Evolutionary conservation across 2,329 filamentous ascomycete genomes (phyloP).

Genomic region (Aspergillus versicolor): DNA sequence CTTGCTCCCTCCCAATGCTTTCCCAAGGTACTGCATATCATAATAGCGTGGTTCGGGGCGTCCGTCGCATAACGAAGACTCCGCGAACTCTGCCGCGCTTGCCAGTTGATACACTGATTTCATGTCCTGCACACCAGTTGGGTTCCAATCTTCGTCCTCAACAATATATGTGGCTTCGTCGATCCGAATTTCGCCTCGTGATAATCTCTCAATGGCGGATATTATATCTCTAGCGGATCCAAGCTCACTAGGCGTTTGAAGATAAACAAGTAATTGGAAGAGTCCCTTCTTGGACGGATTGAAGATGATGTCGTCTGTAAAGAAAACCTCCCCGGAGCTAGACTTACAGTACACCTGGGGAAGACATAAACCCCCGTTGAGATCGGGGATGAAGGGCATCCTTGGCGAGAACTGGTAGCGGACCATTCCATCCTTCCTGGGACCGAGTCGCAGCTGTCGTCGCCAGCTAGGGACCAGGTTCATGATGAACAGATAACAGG

Average conservation of each 20-base stretch:
- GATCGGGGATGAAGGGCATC: conserved; percentile 32
- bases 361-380: conserved; percentile 32
- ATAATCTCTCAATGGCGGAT: neutral
- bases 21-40: conserved; percentile 25
- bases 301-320: conserved; percentile 38
- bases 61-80: conserved; percentile 26
- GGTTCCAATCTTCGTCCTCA: neutral
- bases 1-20: conserved; percentile 15
- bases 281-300: conserved; percentile 23
- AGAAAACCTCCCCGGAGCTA: conserved; percentile 15
- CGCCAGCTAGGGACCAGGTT: conserved; percentile 33
- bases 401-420: conserved; percentile 29
- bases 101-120: conserved; percentile 24
- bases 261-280: conserved; percentile 32
- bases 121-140: too few species aligned
- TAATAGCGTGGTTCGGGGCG: conserved; percentile 31
- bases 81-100: conserved; percentile 28
- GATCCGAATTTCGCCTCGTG: neutral
- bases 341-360: conserved; percentile 34
- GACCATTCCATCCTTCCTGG: conserved; percentile 30
- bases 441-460: conserved; percentile 29
- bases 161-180: conserved; percentile 13
- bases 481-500: conserved; percentile 32
- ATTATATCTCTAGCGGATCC: neutral
- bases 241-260: conserved; percentile 9